Evolutionary conservation across 2,329 filamentous ascomycete species (phyloP).

Genomic region (Davidsoniella neocaledoniae): DNA sequence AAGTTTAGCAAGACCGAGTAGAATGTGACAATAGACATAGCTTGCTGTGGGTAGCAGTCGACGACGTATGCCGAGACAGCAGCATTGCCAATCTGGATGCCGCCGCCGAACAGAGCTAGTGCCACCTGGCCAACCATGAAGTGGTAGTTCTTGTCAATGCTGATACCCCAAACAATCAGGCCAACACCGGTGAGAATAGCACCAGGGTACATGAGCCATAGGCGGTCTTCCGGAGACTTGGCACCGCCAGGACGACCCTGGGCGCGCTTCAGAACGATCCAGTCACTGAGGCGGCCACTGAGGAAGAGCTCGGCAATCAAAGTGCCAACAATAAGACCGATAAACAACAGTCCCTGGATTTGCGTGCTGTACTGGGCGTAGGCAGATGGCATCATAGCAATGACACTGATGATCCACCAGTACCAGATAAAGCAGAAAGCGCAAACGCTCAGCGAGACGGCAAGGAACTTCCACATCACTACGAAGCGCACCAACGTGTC

Average conservation of each 20-base stretch:
- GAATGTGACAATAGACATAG: constrained; percentile 36
- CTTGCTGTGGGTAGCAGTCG: constrained; percentile 37
- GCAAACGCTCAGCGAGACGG: constrained; percentile 28
- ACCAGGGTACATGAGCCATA: constrained; percentile 39
- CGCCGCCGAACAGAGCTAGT: constrained; percentile 36
- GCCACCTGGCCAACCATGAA: constrained; percentile 40
- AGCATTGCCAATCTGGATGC: constrained; percentile 40
- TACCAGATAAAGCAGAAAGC: constrained; percentile 38
- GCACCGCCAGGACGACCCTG: constrained; percentile 20
- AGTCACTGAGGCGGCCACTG: constrained; percentile 36
- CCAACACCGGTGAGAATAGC: constrained; percentile 30
- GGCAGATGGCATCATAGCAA: constrained; percentile 35
- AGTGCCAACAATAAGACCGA: constrained; percentile 36
- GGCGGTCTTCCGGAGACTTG: constrained; percentile 34
- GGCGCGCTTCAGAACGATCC: constrained; percentile 28
- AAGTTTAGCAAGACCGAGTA: constrained; percentile 37
- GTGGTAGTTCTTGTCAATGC: constrained; percentile 33
- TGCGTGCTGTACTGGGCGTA: constrained; percentile 31
- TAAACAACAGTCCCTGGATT: constrained; percentile 35
- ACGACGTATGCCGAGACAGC: constrained; percentile 35
- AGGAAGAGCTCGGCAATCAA: constrained; percentile 32
- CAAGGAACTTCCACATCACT: constrained; percentile 29
- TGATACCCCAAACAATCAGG: constrained; percentile 37
- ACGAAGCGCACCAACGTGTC: constrained; percentile 28
- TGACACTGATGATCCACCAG: constrained; percentile 37